These are phyloP conservation scores for Rhizopogon sp. DNA, from an alignment of 768 basidiomycete genomes.

Conservation along the genomic window DNA sequence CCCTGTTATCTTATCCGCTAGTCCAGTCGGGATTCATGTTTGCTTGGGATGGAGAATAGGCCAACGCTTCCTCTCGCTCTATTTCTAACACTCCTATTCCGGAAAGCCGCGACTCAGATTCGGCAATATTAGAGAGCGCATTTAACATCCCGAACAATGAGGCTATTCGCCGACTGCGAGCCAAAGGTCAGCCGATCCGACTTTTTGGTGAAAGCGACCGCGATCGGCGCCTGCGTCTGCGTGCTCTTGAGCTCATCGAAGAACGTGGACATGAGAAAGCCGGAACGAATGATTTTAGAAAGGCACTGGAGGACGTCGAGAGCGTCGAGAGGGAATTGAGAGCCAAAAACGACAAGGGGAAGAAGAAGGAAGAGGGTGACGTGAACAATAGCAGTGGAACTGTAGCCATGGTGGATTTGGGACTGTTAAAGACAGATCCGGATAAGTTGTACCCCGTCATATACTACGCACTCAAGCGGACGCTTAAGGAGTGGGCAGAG, in stretches of 20 bases:
- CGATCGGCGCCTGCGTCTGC: slow-evolving; percentile 81
- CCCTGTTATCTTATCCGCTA: background rate
- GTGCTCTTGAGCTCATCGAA: slow-evolving; percentile 94
- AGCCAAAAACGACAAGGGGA: slow-evolving; percentile 53
- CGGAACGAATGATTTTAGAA: slow-evolving; percentile 94
- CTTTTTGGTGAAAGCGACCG: slow-evolving; percentile 95
- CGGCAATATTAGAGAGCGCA: slow-evolving; percentile 33
- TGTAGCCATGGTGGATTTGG: slow-evolving; percentile 60
- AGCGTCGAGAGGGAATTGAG: slow-evolving; percentile 64
- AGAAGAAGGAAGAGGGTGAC: slow-evolving; percentile 57
- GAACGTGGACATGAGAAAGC: slow-evolving; percentile 77
- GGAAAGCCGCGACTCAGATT: slow-evolving; percentile 30
- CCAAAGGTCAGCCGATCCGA: slow-evolving; percentile 91
- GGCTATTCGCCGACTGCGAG: slow-evolving; percentile 80
- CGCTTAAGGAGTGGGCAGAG: slow-evolving; percentile 94
- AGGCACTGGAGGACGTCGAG: slow-evolving; percentile 83
- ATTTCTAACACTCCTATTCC: slow-evolving; percentile 34
- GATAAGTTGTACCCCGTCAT: slow-evolving; percentile 96
- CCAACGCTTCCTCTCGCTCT: slow-evolving; percentile 29
- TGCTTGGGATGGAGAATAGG: slow-evolving; percentile 48
- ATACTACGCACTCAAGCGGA: slow-evolving; percentile 90
- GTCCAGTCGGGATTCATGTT: background rate
- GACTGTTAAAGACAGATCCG: slow-evolving; percentile 82
- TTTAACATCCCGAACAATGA: slow-evolving; percentile 96
- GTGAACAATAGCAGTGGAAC: slow-evolving; percentile 38